Percentiles rank a stretch among this genome's conserved stretches.
Evolutionary conservation across 1,139 yeast species (phyloP).

Genomic region (Suhomyces guaymorum): DNA sequence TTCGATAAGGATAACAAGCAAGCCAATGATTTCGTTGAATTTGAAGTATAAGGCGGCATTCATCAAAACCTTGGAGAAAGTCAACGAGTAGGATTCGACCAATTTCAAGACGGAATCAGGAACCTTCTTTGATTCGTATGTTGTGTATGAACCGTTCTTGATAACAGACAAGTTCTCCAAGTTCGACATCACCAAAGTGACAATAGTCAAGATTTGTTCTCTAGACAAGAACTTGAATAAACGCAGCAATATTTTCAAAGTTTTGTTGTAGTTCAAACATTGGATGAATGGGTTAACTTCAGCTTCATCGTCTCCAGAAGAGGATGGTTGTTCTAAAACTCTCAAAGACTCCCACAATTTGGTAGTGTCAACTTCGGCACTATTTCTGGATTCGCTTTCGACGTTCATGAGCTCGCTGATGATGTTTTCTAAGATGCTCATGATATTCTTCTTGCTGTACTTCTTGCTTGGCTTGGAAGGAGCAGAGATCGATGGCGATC

Average conservation of each 20-base stretch:
- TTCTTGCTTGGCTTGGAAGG: constrained; percentile 32
- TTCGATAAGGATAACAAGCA: constrained; percentile 70
- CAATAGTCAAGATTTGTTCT: constrained; percentile 76
- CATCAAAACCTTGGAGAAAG: constrained; percentile 83
- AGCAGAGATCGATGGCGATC: constrained; percentile 28
- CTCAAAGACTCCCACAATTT: constrained; percentile 80
- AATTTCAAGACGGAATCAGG: constrained; percentile 61
- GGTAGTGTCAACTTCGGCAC: constrained; percentile 52
- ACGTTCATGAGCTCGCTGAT: constrained; percentile 76
- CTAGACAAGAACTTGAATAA: constrained; percentile 78
- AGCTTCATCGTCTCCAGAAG: constrained; percentile 45
- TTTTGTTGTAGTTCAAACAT: constrained; percentile 81
- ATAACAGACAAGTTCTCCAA: constrained; percentile 80
- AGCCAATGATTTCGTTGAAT: constrained; percentile 80
- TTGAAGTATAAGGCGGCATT: constrained; percentile 82
- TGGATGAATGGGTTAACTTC: constrained; percentile 80
- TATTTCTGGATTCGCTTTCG: constrained; percentile 81
- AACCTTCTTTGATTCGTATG: constrained; percentile 52
- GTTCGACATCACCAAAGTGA: constrained; percentile 79
- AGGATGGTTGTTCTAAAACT: constrained; percentile 53
- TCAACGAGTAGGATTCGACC: constrained; percentile 77
- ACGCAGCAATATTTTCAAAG: constrained; percentile 86
- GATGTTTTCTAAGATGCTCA: constrained; percentile 69
- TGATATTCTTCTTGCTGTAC: constrained; percentile 46
- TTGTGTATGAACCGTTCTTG: constrained; percentile 74